Percentiles rank a stretch among this genome's conserved stretches.
phyloP scores from a whole-genome alignment of 2,329 filamentous ascomycete genomes.

The Phaeosphaeriaceae sp. region DNA sequence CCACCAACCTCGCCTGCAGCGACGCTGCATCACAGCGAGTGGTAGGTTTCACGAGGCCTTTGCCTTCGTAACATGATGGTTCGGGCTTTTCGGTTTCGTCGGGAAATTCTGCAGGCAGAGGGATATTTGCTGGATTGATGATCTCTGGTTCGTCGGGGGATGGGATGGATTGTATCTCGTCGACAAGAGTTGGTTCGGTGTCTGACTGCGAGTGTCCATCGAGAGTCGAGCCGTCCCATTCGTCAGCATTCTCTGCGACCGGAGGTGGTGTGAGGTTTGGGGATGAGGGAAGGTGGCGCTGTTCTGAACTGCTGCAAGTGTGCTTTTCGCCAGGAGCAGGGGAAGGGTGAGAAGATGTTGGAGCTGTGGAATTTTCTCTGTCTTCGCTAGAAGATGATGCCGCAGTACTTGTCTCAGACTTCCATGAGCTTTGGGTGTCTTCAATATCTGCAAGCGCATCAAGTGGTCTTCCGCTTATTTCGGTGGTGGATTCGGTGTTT shows the following conservation, averaged over 20 bases:
- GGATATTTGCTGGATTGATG: not conserved
- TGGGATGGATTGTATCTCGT: not conserved
- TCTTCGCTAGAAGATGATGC: not conserved
- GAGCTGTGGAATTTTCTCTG: not conserved
- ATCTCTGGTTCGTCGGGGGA: not conserved
- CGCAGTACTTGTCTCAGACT: not conserved
- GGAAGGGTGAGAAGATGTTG: not conserved
- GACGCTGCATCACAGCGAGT: not conserved
- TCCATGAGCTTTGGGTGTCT: not conserved
- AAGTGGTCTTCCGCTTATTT: not conserved
- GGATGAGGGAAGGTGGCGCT: not conserved
- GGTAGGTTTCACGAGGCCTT: not conserved
- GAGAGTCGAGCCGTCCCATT: not conserved
- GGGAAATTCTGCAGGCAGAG: too few relatives aligned
- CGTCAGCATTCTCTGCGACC: not conserved
- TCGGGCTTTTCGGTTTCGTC: not conserved
- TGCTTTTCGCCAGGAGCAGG: not conserved
- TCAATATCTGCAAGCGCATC: not conserved
- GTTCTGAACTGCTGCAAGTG: not conserved
- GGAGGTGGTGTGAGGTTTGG: not conserved
- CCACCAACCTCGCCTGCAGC: not conserved
- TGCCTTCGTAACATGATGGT: not conserved
- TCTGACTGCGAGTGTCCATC: not conserved
- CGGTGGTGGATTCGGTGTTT: too few relatives aligned
- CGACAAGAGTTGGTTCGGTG: not conserved